Conservation (phyloP, 2,329 filamentous ascomycete species). For the Aspergillus brunneoviolaceus region DNA sequence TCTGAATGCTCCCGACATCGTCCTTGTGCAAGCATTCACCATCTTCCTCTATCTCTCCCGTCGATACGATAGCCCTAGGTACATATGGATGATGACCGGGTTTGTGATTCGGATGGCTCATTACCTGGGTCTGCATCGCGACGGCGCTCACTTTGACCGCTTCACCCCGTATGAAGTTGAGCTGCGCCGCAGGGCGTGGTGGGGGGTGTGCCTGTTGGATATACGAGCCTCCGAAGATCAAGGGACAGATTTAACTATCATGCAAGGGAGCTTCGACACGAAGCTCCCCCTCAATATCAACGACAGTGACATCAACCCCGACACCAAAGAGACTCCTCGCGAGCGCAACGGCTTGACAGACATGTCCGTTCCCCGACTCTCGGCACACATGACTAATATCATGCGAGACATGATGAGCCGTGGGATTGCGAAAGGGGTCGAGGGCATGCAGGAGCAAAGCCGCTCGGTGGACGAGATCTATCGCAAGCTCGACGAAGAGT, state of each 20-base stretch:
- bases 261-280: constrained; percentile 60
- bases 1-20: not conserved
- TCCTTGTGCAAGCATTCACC: not conserved
- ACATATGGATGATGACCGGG: constrained; percentile 56
- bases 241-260: constrained; percentile 61
- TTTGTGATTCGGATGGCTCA: constrained; percentile 53
- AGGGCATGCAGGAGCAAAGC: constrained; percentile 37
- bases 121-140: constrained; percentile 57
- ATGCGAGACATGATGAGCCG: constrained; percentile 30
- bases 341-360: constrained; percentile 57
- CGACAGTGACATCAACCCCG: constrained; percentile 45
- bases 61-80: constrained; percentile 37
- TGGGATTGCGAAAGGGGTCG: not conserved
- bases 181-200: constrained; percentile 42
- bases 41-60: not conserved
- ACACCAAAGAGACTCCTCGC: constrained; percentile 39
- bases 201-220: constrained; percentile 53
- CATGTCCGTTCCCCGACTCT: constrained; percentile 45
- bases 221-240: constrained; percentile 62
- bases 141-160: constrained; percentile 47
- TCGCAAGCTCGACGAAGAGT: constrained; percentile 44
- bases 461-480: constrained; percentile 48
- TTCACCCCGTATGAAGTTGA: constrained; percentile 54
- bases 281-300: constrained; percentile 52
- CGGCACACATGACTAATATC: constrained; percentile 30